Base-by-base conservation (phyloP, 768 basidiomycete genomes). In the Lentinula sp. region DNA sequence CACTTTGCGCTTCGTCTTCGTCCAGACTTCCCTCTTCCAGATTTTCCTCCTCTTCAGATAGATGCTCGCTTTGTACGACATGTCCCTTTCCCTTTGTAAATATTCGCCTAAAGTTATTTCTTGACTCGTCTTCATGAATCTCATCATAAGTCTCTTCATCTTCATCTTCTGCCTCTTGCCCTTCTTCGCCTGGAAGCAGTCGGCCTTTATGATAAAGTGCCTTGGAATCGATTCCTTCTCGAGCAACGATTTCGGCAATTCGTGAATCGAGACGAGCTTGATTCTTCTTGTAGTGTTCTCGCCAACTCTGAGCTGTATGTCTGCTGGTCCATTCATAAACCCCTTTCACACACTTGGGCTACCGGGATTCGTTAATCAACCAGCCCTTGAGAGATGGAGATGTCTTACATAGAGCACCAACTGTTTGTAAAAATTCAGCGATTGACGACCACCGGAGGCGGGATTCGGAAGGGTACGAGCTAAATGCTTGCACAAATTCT, bases 261-360 rank as follows among this genome's bases (percentile, higher is more conserved):
- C 62, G 59, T 10, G 6, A 32, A 55, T 83, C 72, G 41, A 82
- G 73, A 15, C 60, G 48, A 0, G 48, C 58, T 36, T 57, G 57
- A 23, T 76, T 71, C 61, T 74, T 81, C 59, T 77, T 81, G 62
- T 82, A 82, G 13, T 76, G 73, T 50, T 79, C 72, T 32, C 76
- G 73, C 81, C 82, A 83, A 23, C 82, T 79, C 59, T 77, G 67
- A 64, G 72, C 71, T 5, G 79, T 66, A 67, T 85, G 83, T 7
- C 76, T 70, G 0, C 28, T 60, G 4, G 66, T 76, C 82, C 82
- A 85, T 0, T 41, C 53, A 57, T 69, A 75, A 20, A 67, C 65
- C 1, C 67, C 54, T 8, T 71, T 71, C 16, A 67, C 62, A 18
- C 18, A 48, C 23, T 18, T 48, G 20, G 6, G 18, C 46, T 7